Conservation (phyloP, 1,284 basidiomycete species). For the Ceratobasidium sp. region DNA sequence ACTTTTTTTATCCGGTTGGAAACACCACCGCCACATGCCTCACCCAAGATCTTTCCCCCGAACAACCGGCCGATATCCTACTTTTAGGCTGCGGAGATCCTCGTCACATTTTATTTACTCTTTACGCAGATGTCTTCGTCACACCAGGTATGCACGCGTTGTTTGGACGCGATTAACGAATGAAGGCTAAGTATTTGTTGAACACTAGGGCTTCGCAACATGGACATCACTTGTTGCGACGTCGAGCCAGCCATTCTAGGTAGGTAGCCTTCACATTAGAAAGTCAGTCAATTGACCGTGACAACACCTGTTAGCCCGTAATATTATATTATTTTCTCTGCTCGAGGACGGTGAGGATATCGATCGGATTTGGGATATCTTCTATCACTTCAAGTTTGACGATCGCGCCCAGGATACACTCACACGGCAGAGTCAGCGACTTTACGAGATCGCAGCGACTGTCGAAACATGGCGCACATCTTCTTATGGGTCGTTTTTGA, state of each 20-base stretch:
- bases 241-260: constrained; percentile 22
- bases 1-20: constrained; percentile 60
- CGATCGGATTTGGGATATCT: constrained; percentile 19
- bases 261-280: constrained; percentile 59
- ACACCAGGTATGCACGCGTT: constrained; percentile 48
- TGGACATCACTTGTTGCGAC: constrained; percentile 75
- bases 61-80: constrained; percentile 63
- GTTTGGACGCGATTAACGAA: background rate
- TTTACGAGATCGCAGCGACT: background rate
- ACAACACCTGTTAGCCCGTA: constrained; percentile 4
- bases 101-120: constrained; percentile 68
- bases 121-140: constrained; percentile 61
- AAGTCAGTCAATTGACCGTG: too few relatives aligned
- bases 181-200: constrained; percentile 42
- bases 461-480: constrained; percentile 6
- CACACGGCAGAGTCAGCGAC: background rate
- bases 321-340: constrained; percentile 14
- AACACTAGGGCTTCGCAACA: constrained; percentile 55
- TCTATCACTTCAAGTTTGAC: constrained; percentile 40
- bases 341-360: background rate
- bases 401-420: background rate
- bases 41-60: constrained; percentile 64
- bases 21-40: constrained; percentile 68
- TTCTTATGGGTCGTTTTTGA: background rate
- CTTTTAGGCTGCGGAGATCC: constrained; percentile 72